These are phyloP conservation scores for Apophysomyces elegans DNA, from an alignment of 371 early-diverging fungal species.

Conservation along the genomic window DNA sequence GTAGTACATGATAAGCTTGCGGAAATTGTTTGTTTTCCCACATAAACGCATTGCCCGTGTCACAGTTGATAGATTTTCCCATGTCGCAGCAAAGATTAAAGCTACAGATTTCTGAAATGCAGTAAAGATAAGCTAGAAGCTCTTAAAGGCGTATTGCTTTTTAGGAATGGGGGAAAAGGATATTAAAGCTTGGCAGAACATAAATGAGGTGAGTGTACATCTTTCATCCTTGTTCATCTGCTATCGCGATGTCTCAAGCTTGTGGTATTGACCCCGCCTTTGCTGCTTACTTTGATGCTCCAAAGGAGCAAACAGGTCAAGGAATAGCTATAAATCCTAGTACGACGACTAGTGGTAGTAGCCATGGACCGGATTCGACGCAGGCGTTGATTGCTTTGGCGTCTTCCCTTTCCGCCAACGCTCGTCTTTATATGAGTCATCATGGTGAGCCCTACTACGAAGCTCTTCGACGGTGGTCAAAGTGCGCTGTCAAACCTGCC, in stretches of 20 bases:
- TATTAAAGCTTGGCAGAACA: too few species aligned
- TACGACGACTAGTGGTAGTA: neutral
- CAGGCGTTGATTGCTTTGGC: slow-evolving; percentile 30
- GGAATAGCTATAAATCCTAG: neutral
- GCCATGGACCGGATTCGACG: neutral
- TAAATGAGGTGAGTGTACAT: neutral
- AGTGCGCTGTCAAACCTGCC: slow-evolving; percentile 28
- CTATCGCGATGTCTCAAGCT: slow-evolving; percentile 32
- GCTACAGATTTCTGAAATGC: too few species aligned
- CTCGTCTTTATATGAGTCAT: slow-evolving; percentile 26
- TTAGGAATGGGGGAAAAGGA: too few species aligned
- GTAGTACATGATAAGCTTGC: too few species aligned
- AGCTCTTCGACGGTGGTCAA: slow-evolving; percentile 31
- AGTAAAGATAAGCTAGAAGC: too few species aligned
- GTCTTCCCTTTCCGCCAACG: slow-evolving; percentile 22
- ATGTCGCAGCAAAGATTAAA: too few species aligned
- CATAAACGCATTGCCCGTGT: too few species aligned
- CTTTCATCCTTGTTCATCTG: neutral
- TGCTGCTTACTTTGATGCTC: slow-evolving; percentile 29
- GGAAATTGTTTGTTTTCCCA: too few species aligned
- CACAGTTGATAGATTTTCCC: too few species aligned
- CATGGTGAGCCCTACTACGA: slow-evolving; percentile 25
- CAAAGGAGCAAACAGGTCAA: slow-evolving; percentile 11
- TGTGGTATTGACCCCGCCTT: slow-evolving; percentile 40
- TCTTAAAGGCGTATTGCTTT: too few species aligned